A percentile compares a stretch with the other conserved stretches of the same genome.
phyloP scores from a whole-genome alignment of 2,329 filamentous ascomycete species.

The Acrodontium crateriforme region DNA sequence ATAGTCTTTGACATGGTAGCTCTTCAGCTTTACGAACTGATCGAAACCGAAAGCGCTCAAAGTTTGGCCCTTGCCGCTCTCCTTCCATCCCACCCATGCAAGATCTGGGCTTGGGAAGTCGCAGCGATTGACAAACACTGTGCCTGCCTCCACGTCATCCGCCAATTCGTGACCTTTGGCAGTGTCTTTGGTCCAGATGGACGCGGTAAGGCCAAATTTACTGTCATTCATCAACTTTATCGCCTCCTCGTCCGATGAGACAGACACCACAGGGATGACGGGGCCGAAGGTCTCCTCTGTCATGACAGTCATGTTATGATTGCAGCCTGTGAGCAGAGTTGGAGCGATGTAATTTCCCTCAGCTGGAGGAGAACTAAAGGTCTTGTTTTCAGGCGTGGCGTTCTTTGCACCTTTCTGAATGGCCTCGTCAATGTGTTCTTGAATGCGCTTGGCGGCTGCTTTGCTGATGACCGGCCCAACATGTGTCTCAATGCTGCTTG shows the following conservation, averaged over 20 bases:
- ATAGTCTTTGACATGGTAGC: conserved; percentile 79
- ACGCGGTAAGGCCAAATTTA: conserved; percentile 88
- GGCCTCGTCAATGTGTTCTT: conserved; percentile 69
- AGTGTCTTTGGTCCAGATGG: conserved; percentile 89
- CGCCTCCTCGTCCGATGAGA: conserved; percentile 67
- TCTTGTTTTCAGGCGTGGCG: conserved; percentile 66
- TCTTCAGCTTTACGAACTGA: conserved; percentile 93
- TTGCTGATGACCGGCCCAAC: conserved; percentile 81
- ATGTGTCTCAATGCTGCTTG: conserved; percentile 62
- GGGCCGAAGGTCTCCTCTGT: conserved; percentile 91
- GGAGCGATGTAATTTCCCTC: conserved; percentile 83
- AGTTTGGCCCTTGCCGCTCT: conserved; percentile 84
- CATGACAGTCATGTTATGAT: conserved; percentile 79
- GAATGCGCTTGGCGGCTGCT: conserved; percentile 60
- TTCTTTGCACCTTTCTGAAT: conserved; percentile 71
- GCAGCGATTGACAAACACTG: conserved; percentile 89
- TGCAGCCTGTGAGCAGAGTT: conserved; percentile 64
- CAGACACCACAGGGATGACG: conserved; percentile 80
- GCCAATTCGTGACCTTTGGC: conserved; percentile 60
- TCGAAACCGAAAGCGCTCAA: conserved; percentile 85
- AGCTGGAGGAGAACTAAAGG: conserved; percentile 57
- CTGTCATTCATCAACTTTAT: conserved; percentile 84
- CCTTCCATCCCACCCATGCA: conserved; percentile 73
- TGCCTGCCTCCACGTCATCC: conserved; percentile 76
- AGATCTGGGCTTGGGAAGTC: conserved; percentile 72